Evolutionary conservation across 345 rosid genomes (phyloP).

Genomic region (Syzygium aqueum): DNA sequence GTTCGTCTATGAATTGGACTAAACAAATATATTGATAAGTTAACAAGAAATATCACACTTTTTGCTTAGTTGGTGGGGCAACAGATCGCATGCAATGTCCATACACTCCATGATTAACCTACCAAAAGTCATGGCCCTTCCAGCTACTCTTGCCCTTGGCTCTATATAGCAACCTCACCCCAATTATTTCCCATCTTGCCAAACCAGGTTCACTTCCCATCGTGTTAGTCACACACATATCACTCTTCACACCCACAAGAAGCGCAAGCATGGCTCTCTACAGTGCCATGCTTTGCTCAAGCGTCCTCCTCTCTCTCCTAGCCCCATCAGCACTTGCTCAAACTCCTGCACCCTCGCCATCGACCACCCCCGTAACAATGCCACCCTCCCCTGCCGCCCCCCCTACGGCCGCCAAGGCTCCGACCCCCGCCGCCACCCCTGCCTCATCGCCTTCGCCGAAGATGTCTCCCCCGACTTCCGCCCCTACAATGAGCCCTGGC

Average conservation of each 20-base stretch:
- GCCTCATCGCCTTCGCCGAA: background rate
- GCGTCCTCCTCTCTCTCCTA: background rate
- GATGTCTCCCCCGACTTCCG: background rate
- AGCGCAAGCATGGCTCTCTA: slow-evolving; percentile 4
- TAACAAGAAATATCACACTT: background rate
- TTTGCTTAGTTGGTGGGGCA: background rate
- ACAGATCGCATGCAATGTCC: background rate
- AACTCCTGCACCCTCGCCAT: background rate
- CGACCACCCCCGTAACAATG: background rate
- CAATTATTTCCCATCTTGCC: background rate
- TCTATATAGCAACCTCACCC: background rate
- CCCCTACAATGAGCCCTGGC: slow-evolving; percentile 1
- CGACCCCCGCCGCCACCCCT: background rate
- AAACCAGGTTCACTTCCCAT: background rate
- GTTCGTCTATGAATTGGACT: background rate
- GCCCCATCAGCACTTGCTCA: background rate
- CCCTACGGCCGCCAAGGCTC: background rate
- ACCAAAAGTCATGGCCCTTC: background rate
- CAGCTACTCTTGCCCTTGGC: background rate
- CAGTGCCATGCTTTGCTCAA: background rate
- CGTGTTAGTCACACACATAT: background rate
- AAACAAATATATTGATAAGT: no score
- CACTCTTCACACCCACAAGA: background rate
- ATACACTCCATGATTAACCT: background rate
- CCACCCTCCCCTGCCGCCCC: background rate